Evolutionary conservation across 2,329 filamentous ascomycete genomes (phyloP), one percentile per base, ranked within the genome.

Genomic region (Hypoxylon sp.): DNA sequence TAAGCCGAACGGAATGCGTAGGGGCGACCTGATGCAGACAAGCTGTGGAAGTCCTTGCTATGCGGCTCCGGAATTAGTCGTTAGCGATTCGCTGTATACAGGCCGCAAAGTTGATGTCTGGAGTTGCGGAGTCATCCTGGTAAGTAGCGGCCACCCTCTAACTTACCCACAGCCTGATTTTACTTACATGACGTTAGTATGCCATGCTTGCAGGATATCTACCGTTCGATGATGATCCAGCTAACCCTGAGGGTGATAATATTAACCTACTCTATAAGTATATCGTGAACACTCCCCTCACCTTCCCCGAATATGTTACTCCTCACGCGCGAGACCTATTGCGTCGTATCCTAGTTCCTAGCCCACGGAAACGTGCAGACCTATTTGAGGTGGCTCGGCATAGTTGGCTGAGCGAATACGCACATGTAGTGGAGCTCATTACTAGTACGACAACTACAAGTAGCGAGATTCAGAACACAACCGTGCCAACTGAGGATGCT

Each of bases 261-360:
- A 99, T 99, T 83, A 99, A 99, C 79, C 87, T 99, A 10, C 85
- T 99, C 28, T 99, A 99, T 87, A 98, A 98, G 83, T 99, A 99
- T 82, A 99, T 99, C 74, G 95, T 98, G 65, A 97, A 93, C 60
- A 99, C 96, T 0, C 94, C 95, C 36, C 87, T 99, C 45, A 98
- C 95, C 3, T 99, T 99, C 79, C 96, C 96, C 68, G 96, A 99
- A 89, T 98, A 98, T 78, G 96, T 99, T 73, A 97, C 96, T 6
- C 96, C 96, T 6, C 96, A 99, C 80, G 95, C 96, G 21, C 89
- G 96, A 75, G 96, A 99, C 80, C 87, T 99, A 0, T 84, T 99
- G 50, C 90, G 96, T 67, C 90, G 96, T 58, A 99, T 99, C 66
- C 86, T 99, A 46, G 96, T 99, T 0, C 95, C 96, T 5, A 96